phyloP scores from a whole-genome alignment of 1,284 basidiomycete genomes.

The Xerocomus nothofagi region DNA sequence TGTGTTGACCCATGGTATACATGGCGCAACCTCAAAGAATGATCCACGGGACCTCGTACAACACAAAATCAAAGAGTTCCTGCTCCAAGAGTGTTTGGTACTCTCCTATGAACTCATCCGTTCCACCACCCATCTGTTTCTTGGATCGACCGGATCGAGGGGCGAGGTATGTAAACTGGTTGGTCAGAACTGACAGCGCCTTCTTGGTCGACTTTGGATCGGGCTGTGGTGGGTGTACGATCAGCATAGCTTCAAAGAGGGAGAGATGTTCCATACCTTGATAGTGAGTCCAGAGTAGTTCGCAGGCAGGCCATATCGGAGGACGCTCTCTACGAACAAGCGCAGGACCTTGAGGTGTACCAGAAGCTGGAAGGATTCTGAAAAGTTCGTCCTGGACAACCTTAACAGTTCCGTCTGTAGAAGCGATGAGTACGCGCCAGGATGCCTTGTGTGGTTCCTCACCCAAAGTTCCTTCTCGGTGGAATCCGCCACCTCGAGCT shows the following conservation, averaged over 20 bases:
- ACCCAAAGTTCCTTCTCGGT: conserved; percentile 99
- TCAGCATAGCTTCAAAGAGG: not conserved
- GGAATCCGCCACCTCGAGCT: conserved; percentile 75
- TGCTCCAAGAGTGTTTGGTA: conserved; percentile 91
- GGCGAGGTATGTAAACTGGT: conserved; percentile 80
- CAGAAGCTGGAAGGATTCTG: conserved; percentile 93
- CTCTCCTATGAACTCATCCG: conserved; percentile 80
- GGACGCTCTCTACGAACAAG: conserved; percentile 92
- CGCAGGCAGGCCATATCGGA: conserved; percentile 94
- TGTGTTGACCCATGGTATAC: not conserved
- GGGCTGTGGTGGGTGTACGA: conserved; percentile 53
- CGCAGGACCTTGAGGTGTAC: conserved; percentile 93
- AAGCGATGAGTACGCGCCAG: conserved; percentile 1
- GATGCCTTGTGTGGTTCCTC: conserved; percentile 26
- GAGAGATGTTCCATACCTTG: conserved; percentile 55
- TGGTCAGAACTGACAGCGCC: conserved; percentile 71
- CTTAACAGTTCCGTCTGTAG: conserved; percentile 89
- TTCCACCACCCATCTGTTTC: conserved; percentile 38
- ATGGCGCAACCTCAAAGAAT: conserved; percentile 41
- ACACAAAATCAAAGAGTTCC: conserved; percentile 91
- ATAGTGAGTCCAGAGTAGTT: conserved; percentile 84
- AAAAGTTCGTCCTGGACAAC: conserved; percentile 93
- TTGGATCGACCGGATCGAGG: conserved; percentile 53
- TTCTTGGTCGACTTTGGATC: conserved; percentile 85
- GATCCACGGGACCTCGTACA: conserved; percentile 87